These are phyloP conservation scores for Trichoderma gracile DNA, from an alignment of 2,329 filamentous ascomycete species.

Conservation along the genomic window DNA sequence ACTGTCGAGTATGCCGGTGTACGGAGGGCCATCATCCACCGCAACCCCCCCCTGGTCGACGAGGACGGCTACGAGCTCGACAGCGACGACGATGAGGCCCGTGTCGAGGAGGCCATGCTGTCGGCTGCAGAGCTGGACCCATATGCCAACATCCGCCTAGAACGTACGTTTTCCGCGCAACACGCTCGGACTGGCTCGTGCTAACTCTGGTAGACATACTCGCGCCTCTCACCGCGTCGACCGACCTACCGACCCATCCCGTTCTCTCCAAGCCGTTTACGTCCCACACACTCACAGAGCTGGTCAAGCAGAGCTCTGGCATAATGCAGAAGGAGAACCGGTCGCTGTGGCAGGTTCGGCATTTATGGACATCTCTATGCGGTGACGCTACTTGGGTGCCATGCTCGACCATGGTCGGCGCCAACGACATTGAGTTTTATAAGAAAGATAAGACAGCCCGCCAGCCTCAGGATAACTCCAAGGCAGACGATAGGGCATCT, in stretches of 20 bases:
- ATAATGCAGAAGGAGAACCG: conserved; percentile 75
- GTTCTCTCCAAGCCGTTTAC: conserved; percentile 73
- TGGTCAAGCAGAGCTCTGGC: conserved; percentile 67
- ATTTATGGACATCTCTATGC: conserved; percentile 69
- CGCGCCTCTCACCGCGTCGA: conserved; percentile 71
- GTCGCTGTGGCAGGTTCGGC: conserved; percentile 72
- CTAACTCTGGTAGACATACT: conserved; percentile 61
- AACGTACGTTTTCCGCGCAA: conserved; percentile 55
- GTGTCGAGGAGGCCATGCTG: conserved; percentile 59
- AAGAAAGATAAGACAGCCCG: conserved; percentile 48
- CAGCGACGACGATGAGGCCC: conserved; percentile 69
- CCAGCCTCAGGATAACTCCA: conserved; percentile 38
- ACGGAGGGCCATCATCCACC: conserved; percentile 69
- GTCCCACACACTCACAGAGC: conserved; percentile 69
- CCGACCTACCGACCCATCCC: conserved; percentile 72
- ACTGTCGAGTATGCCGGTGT: conserved; percentile 73
- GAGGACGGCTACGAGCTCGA: conserved; percentile 77
- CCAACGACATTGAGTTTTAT: conserved; percentile 58
- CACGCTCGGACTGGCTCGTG: conserved; percentile 21
- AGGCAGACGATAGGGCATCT: conserved; percentile 26
- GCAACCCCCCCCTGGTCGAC: conserved; percentile 71
- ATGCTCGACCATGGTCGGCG: conserved; percentile 58
- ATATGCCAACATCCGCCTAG: conserved; percentile 69
- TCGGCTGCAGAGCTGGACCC: conserved; percentile 71
- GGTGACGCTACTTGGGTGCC: conserved; percentile 73